Conservation (phyloP, 768 basidiomycete species). For the Rickenella mellea region DNA sequence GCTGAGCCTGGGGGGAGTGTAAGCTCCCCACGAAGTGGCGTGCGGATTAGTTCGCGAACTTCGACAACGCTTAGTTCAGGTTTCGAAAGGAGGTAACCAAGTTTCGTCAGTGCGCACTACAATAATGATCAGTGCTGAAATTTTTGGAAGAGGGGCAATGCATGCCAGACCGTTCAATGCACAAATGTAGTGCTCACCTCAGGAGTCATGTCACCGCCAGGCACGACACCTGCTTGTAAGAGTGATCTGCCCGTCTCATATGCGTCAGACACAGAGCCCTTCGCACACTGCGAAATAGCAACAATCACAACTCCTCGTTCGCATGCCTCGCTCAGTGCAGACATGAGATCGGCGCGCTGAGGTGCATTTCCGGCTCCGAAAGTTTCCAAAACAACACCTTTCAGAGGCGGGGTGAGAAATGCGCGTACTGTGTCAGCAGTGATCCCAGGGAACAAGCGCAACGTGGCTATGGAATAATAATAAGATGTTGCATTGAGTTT, state of each 20-base stretch:
- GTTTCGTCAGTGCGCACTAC: constrained; percentile 84
- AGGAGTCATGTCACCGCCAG: constrained; percentile 93
- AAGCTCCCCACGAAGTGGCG: constrained; percentile 83
- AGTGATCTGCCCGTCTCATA: constrained; percentile 74
- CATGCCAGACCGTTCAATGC: no score
- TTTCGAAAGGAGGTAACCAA: constrained; percentile 85
- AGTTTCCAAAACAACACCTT: constrained; percentile 81
- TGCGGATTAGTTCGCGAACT: constrained; percentile 66
- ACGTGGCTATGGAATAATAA: constrained; percentile 41
- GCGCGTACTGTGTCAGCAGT: constrained; percentile 62
- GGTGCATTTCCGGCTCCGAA: constrained; percentile 94
- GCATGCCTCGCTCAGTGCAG: constrained; percentile 73
- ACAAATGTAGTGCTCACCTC: constrained; percentile 43
- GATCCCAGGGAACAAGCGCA: constrained; percentile 86
- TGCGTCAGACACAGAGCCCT: constrained; percentile 76
- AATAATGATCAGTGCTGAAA: not conserved
- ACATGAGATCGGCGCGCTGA: constrained; percentile 63
- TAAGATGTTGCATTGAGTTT: not conserved
- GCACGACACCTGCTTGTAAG: constrained; percentile 64
- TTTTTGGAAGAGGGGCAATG: no score
- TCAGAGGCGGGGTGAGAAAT: constrained; percentile 65
- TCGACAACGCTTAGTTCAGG: constrained; percentile 57
- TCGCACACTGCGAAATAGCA: constrained; percentile 84
- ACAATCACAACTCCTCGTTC: constrained; percentile 80
- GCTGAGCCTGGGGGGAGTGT: constrained; percentile 38